These are phyloP conservation scores for Diplocarpon mali DNA, from an alignment of 2,329 filamentous ascomycete genomes.

Conservation along the genomic window DNA sequence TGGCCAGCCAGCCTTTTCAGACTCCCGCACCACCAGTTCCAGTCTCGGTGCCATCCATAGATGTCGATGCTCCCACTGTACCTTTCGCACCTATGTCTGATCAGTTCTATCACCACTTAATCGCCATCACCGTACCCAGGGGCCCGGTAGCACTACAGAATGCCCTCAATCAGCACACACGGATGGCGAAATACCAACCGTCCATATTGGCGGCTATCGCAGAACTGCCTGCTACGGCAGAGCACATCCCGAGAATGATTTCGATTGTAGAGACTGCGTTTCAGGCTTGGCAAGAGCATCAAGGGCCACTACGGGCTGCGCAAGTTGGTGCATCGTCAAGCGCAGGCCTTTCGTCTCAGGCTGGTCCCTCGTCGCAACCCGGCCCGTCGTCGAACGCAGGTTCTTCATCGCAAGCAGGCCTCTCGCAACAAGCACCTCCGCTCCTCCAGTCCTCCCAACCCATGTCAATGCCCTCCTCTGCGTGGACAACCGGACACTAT, in stretches of 20 bases:
- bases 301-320: no score
- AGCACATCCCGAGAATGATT: slow-evolving; percentile 9
- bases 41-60: background rate
- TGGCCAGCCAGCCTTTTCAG: background rate
- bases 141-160: slow-evolving; percentile 34
- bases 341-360: background rate
- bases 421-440: background rate
- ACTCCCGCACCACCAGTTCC: background rate
- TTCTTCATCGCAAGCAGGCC: background rate
- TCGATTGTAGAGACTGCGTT: no score
- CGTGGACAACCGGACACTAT: no score
- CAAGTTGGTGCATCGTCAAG: no score
- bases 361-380: background rate
- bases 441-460: background rate
- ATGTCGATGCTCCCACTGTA: slow-evolving; percentile 10
- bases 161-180: slow-evolving; percentile 18
- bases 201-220: slow-evolving; percentile 12
- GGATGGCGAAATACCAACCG: slow-evolving; percentile 14
- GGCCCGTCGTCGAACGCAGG: background rate
- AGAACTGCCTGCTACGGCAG: slow-evolving; percentile 6
- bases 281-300: no score
- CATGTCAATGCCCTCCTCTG: no score
- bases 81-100: slow-evolving; percentile 26
- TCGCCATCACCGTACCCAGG: slow-evolving; percentile 41
- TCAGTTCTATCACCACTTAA: slow-evolving; percentile 37